These are phyloP conservation scores for Verticillium nonalfalfae DNA, from an alignment of 2,329 filamentous ascomycete genomes.

Conservation along the genomic window DNA sequence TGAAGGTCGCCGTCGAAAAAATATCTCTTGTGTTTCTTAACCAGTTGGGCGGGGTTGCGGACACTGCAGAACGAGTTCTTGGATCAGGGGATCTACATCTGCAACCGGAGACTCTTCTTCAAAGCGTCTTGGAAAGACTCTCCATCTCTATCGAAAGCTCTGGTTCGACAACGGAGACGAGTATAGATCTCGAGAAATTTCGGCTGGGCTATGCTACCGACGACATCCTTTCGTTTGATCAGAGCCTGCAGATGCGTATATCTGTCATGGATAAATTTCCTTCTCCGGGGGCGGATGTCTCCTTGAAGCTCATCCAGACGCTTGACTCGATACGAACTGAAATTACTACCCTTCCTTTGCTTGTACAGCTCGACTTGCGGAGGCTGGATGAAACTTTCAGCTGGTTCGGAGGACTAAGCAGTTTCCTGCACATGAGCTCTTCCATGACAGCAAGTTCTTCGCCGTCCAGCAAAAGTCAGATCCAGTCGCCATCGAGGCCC, in stretches of 20 bases:
- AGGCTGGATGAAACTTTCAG: slow-evolving; percentile 79
- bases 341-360: slow-evolving; percentile 70
- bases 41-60: slow-evolving; percentile 43
- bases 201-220: slow-evolving; percentile 56
- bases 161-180: slow-evolving; percentile 22
- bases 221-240: slow-evolving; percentile 58
- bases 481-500: slow-evolving; percentile 31
- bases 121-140: slow-evolving; percentile 39
- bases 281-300: slow-evolving; percentile 50
- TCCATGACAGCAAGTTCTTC: slow-evolving; percentile 74
- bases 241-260: slow-evolving; percentile 47
- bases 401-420: slow-evolving; percentile 87
- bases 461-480: slow-evolving; percentile 25
- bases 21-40: slow-evolving; percentile 52
- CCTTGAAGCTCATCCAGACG: slow-evolving; percentile 43
- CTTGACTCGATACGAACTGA: slow-evolving; percentile 46
- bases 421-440: slow-evolving; percentile 79
- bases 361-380: slow-evolving; percentile 70
- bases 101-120: slow-evolving; percentile 45
- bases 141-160: slow-evolving; percentile 21
- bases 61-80: slow-evolving; percentile 39
- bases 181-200: slow-evolving; percentile 48
- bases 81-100: slow-evolving; percentile 32
- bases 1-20: slow-evolving; percentile 40
- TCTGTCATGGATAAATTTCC: slow-evolving; percentile 55